phyloP scores from a whole-genome alignment of 768 basidiomycete species.

The Coprinellus aureogranulatus region DNA sequence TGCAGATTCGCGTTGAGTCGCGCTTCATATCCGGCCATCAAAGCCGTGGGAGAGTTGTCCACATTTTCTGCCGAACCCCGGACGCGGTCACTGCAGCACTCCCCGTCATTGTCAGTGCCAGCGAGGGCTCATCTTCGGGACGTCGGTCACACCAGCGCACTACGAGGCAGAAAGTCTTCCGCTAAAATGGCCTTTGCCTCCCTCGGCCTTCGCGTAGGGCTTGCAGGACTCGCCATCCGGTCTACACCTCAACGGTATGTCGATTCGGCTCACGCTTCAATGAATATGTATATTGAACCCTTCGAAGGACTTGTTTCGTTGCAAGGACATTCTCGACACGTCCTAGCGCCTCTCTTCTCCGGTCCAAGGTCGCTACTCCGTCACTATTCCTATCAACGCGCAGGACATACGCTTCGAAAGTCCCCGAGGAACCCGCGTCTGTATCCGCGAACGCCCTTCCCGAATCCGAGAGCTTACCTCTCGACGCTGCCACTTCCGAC shows the following conservation, averaged over 20 bases:
- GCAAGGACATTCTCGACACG: slow-evolving; percentile 2
- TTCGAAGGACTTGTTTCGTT: not conserved
- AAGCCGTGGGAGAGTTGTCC: not conserved
- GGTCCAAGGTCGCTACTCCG: not conserved
- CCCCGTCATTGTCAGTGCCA: slow-evolving; percentile 4
- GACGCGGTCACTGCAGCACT: not conserved
- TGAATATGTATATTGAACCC: not conserved
- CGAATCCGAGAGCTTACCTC: not conserved
- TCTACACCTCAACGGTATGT: not conserved
- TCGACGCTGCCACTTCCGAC: slow-evolving; percentile 6
- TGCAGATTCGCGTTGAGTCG: not conserved
- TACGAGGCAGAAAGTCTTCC: not conserved
- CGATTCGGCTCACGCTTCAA: not conserved
- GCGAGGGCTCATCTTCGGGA: not conserved
- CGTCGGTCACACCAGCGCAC: not conserved
- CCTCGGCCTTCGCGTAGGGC: not conserved
- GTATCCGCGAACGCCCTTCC: not conserved
- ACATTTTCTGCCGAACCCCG: not conserved
- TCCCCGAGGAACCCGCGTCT: not conserved
- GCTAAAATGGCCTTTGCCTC: not conserved
- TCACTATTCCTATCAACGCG: not conserved
- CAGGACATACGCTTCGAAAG: slow-evolving; percentile 1
- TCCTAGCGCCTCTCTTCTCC: not conserved
- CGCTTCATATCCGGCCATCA: not conserved
- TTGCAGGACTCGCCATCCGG: not conserved